phyloP scores from a whole-genome alignment of 2,329 filamentous ascomycete genomes.

The Fonsecaea pugnacius region DNA sequence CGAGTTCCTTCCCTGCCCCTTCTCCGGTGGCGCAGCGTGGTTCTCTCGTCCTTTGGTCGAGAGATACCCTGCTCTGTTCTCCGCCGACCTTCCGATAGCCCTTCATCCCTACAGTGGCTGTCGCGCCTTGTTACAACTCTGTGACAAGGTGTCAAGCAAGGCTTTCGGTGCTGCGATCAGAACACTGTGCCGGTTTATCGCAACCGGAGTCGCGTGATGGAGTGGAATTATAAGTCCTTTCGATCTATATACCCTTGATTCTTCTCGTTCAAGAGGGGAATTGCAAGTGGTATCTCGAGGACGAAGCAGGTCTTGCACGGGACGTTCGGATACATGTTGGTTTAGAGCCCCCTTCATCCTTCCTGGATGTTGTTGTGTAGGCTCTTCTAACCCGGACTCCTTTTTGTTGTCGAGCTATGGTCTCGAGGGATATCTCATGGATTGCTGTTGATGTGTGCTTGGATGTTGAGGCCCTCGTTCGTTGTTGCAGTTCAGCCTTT shows the following conservation, averaged over 20 bases:
- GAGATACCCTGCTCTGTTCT: constrained; percentile 24
- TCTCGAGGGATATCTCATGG: constrained; percentile 35
- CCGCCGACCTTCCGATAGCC: constrained; percentile 33
- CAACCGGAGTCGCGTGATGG: constrained; percentile 39
- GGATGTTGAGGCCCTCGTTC: constrained; percentile 35
- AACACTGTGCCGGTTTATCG: constrained; percentile 35
- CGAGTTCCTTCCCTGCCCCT: constrained; percentile 39
- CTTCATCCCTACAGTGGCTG: constrained; percentile 30
- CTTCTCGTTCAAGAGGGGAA: neutral
- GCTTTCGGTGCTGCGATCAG: constrained; percentile 24
- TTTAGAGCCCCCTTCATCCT: constrained; percentile 30
- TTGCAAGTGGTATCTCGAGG: constrained; percentile 35
- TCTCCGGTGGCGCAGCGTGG: constrained; percentile 35
- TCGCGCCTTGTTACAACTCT: constrained; percentile 25
- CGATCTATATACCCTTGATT: constrained; percentile 33
- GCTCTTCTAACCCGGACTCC: constrained; percentile 24
- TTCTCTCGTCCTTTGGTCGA: constrained; percentile 22
- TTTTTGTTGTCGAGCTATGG: constrained; percentile 33
- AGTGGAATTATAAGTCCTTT: constrained; percentile 39
- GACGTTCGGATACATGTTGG: constrained; percentile 25
- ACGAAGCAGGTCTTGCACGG: constrained; percentile 37
- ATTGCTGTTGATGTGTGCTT: constrained; percentile 30
- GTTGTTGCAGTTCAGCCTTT: constrained; percentile 17
- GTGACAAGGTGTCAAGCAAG: constrained; percentile 31
- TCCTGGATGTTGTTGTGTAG: constrained; percentile 25